Evolutionary conservation across 1,284 basidiomycete genomes (phyloP), one percentile per base, ranked within the genome.

Genomic region (Cystobasidium slooffiae): DNA sequence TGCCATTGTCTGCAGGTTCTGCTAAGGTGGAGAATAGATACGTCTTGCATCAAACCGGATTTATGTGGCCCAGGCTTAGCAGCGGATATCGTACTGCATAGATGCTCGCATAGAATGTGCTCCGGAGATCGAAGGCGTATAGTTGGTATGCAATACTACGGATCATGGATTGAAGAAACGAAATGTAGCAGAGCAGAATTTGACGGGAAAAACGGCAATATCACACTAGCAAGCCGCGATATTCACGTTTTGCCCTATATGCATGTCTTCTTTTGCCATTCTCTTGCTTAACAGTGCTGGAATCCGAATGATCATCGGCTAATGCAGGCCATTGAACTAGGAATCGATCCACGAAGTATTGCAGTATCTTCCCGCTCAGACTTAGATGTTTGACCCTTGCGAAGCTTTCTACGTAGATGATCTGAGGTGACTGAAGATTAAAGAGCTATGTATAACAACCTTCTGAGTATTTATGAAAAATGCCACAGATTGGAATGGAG

Each of bases 371-470:
- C 37, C 90, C 96, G 24, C 94, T 93, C 18, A 97, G 85, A 14
- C 93, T 96, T 20, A 98, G 85, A 0, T 87, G 86, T 41, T 84
- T 85, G 6, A 97, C 94, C 16, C 97, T 89, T 6, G 97, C 94
- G 81, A 97, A 97, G 0, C 94, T 95, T 82, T 99, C 97, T 55
- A 98, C 85, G 82, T 98, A 99, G 70, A 99, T 87, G 39, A 94
- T 82, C 56, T 84, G 86, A 1, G 96, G 92, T 1, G 90, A 87
- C 18, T 85, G 84, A 12, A 94, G 81, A 8, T 90, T 91, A 39
- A 96, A 79, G 74, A 96, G 85, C 93, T 96, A 81, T 44, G 58
- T 22, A 69, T 1, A 8, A 18, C 12, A 43, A 22, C 39, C 2
- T n/a, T 3, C 14, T 6, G 3, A n/a, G 46, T 49, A 49, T 2